Conservation (phyloP, 768 basidiomycete genomes). For the Macrolepiota dolichaula region DNA sequence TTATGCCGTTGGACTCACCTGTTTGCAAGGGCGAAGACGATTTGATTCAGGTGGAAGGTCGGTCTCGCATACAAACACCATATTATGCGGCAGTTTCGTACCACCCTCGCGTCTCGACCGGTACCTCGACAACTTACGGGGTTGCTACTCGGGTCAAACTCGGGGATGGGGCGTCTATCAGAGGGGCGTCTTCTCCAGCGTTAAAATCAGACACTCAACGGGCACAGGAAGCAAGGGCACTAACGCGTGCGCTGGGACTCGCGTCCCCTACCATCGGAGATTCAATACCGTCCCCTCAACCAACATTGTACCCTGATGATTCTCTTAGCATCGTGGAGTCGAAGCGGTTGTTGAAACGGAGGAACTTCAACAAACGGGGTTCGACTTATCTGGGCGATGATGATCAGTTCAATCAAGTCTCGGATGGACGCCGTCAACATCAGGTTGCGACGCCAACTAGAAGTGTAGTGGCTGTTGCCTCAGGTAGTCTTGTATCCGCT, state of each 20-base stretch:
- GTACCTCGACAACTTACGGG: conserved; percentile 31
- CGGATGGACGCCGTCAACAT: conserved; percentile 5
- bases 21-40: conserved; percentile 1
- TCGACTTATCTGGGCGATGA: conserved; percentile 6
- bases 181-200: conserved; percentile 28
- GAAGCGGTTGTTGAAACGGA: conserved; percentile 15
- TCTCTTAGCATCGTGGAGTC: conserved; percentile 57
- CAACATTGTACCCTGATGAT: conserved; percentile 70
- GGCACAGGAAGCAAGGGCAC: conserved; percentile 24
- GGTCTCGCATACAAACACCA: conserved; percentile 66
- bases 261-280: conserved; percentile 34
- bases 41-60: conserved; percentile 36
- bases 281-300: conserved; percentile 46
- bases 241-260: conserved; percentile 35
- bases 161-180: conserved; percentile 21
- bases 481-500: conserved; percentile 4
- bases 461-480: conserved; percentile 5
- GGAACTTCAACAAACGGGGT: not conserved
- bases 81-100: conserved; percentile 46
- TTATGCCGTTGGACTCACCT: not conserved
- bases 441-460: conserved; percentile 7
- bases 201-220: conserved; percentile 41
- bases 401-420: not conserved
- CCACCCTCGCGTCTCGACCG: conserved; percentile 52
- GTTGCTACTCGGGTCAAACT: conserved; percentile 31